These are phyloP conservation scores for Sophora flavescens DNA, from an alignment of 306 rosid genomes.

Conservation along the genomic window DNA sequence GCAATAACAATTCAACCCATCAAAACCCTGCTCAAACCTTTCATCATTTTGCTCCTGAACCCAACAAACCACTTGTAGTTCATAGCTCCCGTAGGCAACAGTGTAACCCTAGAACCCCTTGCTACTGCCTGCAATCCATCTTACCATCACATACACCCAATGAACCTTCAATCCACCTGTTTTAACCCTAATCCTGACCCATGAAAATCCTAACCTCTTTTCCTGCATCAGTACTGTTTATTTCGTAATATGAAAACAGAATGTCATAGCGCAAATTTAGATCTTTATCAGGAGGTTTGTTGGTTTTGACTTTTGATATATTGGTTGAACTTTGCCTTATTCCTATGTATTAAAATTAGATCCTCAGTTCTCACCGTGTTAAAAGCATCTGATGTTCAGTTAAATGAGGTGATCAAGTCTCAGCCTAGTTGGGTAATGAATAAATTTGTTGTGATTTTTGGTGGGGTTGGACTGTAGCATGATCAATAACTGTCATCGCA, in stretches of 20 bases:
- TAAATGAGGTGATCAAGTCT: slow-evolving; percentile 9
- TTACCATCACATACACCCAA: background rate
- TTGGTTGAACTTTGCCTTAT: slow-evolving; percentile 25
- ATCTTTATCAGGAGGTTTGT: slow-evolving; percentile 31
- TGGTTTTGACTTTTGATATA: slow-evolving; percentile 36
- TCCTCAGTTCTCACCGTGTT: background rate
- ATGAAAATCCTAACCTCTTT: background rate
- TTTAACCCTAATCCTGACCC: slow-evolving; percentile 2
- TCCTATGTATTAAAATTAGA: slow-evolving; percentile 10
- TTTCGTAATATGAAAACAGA: background rate
- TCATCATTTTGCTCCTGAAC: slow-evolving; percentile 1
- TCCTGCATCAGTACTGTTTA: background rate
- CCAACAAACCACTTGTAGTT: background rate
- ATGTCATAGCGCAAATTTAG: slow-evolving; percentile 8
- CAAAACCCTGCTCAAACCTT: background rate
- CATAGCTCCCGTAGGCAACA: background rate
- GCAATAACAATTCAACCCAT: too few relatives aligned
- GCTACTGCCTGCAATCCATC: background rate
- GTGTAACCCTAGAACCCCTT: slow-evolving; percentile 10
- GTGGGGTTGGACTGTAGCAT: background rate
- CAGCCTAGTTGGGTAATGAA: background rate
- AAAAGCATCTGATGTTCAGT: background rate
- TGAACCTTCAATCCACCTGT: background rate
- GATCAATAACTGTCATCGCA: background rate
- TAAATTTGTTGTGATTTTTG: background rate